phyloP scores from a whole-genome alignment of 2,329 filamentous ascomycete genomes.

The Elsinoe necatrix region DNA sequence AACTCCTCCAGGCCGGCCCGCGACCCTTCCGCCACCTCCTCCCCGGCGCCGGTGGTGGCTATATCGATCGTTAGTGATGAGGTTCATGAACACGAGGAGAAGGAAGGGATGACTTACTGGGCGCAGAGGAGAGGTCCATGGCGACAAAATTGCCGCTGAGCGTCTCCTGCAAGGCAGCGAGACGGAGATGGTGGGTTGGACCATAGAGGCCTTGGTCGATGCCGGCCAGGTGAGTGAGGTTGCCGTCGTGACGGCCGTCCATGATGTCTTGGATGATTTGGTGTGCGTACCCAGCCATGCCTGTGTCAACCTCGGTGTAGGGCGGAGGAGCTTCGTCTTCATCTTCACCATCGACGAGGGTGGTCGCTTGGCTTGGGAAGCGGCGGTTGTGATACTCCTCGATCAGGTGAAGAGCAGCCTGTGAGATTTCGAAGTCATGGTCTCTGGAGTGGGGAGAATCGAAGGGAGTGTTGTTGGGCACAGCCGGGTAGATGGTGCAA shows the following conservation, averaged over 20 bases:
- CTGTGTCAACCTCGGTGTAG: not conserved
- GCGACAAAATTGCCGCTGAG: not conserved
- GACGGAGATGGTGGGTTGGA: not conserved
- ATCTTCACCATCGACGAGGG: not conserved
- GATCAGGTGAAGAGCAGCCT: conserved; percentile 31
- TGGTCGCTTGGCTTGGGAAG: not conserved
- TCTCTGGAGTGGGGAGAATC: not conserved
- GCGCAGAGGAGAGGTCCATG: not conserved
- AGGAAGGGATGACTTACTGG: not conserved
- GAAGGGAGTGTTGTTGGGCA: not conserved
- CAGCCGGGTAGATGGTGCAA: not conserved
- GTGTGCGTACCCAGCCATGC: not conserved
- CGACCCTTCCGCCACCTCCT: not conserved
- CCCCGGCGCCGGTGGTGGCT: not conserved
- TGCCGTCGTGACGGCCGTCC: not conserved
- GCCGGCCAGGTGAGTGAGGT: not conserved
- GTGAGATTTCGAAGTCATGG: not conserved
- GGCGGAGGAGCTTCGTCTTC: not conserved
- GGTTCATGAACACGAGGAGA: not conserved
- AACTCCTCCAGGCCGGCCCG: not conserved
- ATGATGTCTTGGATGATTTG: not conserved
- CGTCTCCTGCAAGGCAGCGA: not conserved
- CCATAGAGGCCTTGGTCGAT: not conserved
- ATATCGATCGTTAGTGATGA: not conserved
- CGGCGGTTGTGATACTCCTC: conserved; percentile 28